Evolutionary conservation across 2,329 filamentous ascomycete species (phyloP).

Genomic region (Arthrobotrys pseudoclavata): DNA sequence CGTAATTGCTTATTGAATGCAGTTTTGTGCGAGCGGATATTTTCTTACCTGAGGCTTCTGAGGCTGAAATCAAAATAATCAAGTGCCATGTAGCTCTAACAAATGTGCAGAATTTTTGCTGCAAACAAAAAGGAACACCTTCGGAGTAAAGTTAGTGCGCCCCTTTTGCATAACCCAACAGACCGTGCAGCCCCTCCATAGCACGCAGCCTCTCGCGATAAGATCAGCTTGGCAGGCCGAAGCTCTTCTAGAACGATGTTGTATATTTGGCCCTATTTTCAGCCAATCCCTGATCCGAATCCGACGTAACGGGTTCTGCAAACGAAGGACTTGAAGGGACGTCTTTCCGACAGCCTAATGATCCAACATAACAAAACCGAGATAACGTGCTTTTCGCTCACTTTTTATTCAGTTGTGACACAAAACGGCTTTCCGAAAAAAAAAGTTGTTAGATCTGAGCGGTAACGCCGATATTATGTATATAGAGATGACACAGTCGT

Average conservation of each 20-base stretch:
- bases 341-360: constrained; percentile 44
- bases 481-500: background rate
- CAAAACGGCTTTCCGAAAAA: constrained; percentile 2
- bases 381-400: constrained; percentile 32
- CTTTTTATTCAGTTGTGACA: constrained; percentile 23
- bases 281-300: constrained; percentile 39
- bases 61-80: constrained; percentile 17
- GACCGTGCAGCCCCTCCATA: constrained; percentile 35
- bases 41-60: background rate
- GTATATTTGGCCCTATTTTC: constrained; percentile 56
- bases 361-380: constrained; percentile 20
- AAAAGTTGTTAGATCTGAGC: background rate
- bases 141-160: constrained; percentile 21
- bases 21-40: background rate
- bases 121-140: background rate
- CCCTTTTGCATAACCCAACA: constrained; percentile 29
- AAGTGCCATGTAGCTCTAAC: constrained; percentile 1
- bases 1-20: too few relatives aligned
- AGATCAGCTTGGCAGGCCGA: constrained; percentile 52
- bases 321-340: constrained; percentile 31
- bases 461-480: background rate
- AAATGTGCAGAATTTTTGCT: constrained; percentile 36
- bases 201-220: constrained; percentile 44
- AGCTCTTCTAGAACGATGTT: constrained; percentile 52
- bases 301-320: background rate